Conservation (phyloP, 148 eudicot species). For the Chenopodium suecicum region DNA sequence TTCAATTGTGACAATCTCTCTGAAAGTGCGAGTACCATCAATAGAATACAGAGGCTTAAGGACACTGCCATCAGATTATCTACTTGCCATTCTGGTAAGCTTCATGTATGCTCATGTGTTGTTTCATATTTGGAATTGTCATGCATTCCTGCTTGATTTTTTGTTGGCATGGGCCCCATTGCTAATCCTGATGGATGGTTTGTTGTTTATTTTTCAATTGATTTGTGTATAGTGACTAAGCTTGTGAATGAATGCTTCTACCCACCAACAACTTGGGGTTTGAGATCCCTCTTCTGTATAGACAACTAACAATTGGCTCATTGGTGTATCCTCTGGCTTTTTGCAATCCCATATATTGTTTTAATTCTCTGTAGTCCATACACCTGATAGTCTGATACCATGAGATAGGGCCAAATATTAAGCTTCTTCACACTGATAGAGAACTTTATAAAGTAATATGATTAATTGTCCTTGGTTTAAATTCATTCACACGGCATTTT, state of each 20-base stretch:
- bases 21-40: constrained; percentile 24
- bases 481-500: not conserved
- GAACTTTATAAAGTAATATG: not conserved
- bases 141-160: not conserved
- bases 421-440: not conserved
- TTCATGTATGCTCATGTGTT: not conserved
- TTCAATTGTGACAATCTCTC: constrained; percentile 9
- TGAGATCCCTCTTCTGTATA: not conserved
- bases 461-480: not conserved
- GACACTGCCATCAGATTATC: constrained; percentile 46
- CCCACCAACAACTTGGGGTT: not conserved
- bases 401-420: not conserved
- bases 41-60: constrained; percentile 50
- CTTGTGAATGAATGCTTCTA: not conserved
- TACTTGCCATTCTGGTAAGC: constrained; percentile 50
- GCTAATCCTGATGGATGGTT: not conserved
- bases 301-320: not conserved
- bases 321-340: not conserved
- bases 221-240: not conserved
- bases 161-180: not conserved
- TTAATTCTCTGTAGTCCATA: not conserved
- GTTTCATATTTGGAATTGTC: not conserved
- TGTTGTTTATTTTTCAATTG: not conserved
- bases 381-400: not conserved
- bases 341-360: not conserved